Evolutionary conservation across 441 rosid species (phyloP).

Genomic region (Kokia cookei): DNA sequence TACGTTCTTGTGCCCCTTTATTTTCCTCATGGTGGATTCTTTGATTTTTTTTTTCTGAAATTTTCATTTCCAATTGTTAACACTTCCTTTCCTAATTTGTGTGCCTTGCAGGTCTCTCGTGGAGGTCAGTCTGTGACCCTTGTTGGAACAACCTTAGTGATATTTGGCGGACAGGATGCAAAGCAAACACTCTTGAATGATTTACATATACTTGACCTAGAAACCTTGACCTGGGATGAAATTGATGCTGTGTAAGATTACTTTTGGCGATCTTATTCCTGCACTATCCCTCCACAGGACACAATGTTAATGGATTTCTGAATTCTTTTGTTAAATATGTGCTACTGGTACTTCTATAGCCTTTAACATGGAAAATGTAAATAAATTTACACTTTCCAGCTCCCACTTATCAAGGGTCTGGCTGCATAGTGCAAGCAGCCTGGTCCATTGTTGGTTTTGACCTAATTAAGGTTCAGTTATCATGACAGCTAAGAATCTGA

Average conservation of each 20-base stretch:
- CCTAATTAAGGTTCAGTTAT: not conserved
- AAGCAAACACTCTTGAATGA: slow-evolving; percentile 88
- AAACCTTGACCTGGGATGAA: slow-evolving; percentile 99
- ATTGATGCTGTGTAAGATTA: slow-evolving; percentile 79
- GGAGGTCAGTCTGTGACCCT: slow-evolving; percentile 94
- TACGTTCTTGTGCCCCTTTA: not conserved
- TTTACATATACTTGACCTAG: slow-evolving; percentile 92
- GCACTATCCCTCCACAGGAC: not conserved
- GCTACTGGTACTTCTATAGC: not conserved
- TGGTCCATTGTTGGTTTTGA: not conserved
- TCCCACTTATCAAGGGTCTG: not conserved
- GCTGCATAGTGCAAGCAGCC: not conserved
- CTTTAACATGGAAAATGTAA: not conserved
- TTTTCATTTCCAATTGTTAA: not conserved
- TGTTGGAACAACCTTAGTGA: slow-evolving; percentile 80
- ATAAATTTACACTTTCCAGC: not conserved
- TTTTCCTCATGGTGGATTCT: slow-evolving; percentile 4
- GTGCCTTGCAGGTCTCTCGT: slow-evolving; percentile 70
- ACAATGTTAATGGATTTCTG: not conserved
- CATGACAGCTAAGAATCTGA: not conserved
- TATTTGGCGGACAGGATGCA: slow-evolving; percentile 98
- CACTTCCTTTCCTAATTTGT: slow-evolving; percentile 3
- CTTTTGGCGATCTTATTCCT: slow-evolving; percentile 3
- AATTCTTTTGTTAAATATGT: not conserved
- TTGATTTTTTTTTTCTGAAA: not conserved